phyloP scores from a whole-genome alignment of 768 basidiomycete species.

The Tephrocybe sp. region DNA sequence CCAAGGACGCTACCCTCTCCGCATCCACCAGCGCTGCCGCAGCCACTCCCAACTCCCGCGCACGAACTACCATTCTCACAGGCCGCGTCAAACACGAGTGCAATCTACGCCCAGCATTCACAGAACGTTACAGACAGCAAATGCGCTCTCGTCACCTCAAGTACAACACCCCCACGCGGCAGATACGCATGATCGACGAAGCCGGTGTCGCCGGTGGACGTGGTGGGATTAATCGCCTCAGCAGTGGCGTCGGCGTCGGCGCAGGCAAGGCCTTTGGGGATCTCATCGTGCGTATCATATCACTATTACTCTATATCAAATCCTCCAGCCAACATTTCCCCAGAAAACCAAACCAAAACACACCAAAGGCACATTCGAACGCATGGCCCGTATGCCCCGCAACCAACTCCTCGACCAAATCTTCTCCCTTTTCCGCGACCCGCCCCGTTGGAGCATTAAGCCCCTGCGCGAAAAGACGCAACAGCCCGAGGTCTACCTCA shows the following conservation, averaged over 20 bases:
- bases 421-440: slow-evolving; percentile 75
- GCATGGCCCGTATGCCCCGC: slow-evolving; percentile 88
- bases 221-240: slow-evolving; percentile 76
- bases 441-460: slow-evolving; percentile 81
- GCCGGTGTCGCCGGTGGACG: slow-evolving; percentile 66
- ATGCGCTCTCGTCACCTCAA: slow-evolving; percentile 67
- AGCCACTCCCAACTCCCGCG: slow-evolving; percentile 52
- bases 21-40: slow-evolving; percentile 34
- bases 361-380: slow-evolving; percentile 74
- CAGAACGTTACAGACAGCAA: slow-evolving; percentile 65
- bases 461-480: slow-evolving; percentile 75
- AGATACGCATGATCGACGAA: slow-evolving; percentile 76
- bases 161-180: slow-evolving; percentile 65
- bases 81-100: slow-evolving; percentile 84
- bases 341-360: slow-evolving; percentile 71
- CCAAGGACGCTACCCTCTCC: slow-evolving; percentile 56
- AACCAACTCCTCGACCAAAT: slow-evolving; percentile 86
- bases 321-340: background rate
- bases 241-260: slow-evolving; percentile 70
- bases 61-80: slow-evolving; percentile 76
- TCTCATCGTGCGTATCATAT: slow-evolving; percentile 55
- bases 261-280: slow-evolving; percentile 58
- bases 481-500: slow-evolving; percentile 86
- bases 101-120: slow-evolving; percentile 68
- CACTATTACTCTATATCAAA: slow-evolving; percentile 1